phyloP scores from a whole-genome alignment of 192 early-diverging fungal species.

The Backusella macrospora region DNA sequence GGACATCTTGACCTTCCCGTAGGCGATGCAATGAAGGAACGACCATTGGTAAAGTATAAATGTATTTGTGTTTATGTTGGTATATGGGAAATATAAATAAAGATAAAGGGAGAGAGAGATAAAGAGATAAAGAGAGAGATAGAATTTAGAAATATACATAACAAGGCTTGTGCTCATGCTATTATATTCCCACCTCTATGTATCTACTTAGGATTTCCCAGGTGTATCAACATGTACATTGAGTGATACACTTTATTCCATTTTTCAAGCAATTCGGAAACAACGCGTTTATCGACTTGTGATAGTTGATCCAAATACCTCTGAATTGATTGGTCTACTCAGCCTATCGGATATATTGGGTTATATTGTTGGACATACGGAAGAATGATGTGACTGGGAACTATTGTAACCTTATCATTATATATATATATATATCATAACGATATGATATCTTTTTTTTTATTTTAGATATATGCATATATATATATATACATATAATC shows the following conservation, averaged over 20 bases:
- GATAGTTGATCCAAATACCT: conserved; percentile 77
- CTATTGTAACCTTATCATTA: too few relatives aligned
- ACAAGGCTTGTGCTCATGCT: not conserved
- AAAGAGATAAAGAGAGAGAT: not conserved
- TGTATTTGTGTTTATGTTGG: not conserved
- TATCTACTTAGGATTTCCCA: conserved; percentile 69
- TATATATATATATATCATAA: too few relatives aligned
- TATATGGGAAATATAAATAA: not conserved
- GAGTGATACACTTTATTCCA: conserved; percentile 81
- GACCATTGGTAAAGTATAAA: conserved; percentile 64
- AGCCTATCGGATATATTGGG: conserved; percentile 82
- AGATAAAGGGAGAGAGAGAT: conserved; percentile 2
- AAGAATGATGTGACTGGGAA: not conserved
- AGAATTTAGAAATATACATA: not conserved
- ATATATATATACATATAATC: too few relatives aligned
- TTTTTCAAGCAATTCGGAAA: conserved; percentile 85
- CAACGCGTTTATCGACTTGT: conserved; percentile 87
- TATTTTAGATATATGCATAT: too few relatives aligned
- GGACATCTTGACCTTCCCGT: conserved; percentile 84
- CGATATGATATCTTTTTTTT: too few relatives aligned
- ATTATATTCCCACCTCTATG: not conserved
- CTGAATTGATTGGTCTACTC: conserved; percentile 75
- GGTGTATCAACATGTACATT: conserved; percentile 90
- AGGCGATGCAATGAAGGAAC: conserved; percentile 73
- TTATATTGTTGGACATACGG: conserved; percentile 44